Percentiles rank a stretch among this genome's conserved stretches.
Conservation (phyloP, 176 grass and related monocot species). For the Zoysia japonica region DNA sequence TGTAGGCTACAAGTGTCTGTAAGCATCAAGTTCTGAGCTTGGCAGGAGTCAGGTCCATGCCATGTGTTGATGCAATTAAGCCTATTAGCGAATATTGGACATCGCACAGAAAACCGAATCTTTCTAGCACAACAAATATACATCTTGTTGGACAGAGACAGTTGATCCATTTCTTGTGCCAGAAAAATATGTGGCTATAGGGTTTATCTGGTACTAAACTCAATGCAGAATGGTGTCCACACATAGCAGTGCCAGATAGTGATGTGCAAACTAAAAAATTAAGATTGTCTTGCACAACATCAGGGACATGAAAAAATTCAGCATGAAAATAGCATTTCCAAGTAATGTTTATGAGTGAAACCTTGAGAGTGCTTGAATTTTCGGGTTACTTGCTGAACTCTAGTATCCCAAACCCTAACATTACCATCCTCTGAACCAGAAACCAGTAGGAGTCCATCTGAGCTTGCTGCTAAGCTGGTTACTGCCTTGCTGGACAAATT, state of each 20-base stretch:
- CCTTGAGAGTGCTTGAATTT: slow-evolving; percentile 82
- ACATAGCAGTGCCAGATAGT: neutral
- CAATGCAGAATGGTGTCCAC: slow-evolving; percentile 16
- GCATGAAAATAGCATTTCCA: slow-evolving; percentile 1
- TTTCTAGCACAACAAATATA: neutral
- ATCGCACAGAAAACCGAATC: neutral
- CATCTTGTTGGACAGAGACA: neutral
- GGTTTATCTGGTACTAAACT: neutral
- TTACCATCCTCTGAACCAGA: slow-evolving; percentile 72
- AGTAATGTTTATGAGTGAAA: slow-evolving; percentile 10
- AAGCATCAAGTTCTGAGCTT: neutral
- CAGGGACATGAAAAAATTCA: neutral
- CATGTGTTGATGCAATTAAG: neutral
- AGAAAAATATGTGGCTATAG: neutral
- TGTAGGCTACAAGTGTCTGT: neutral
- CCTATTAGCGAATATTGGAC: slow-evolving; percentile 11
- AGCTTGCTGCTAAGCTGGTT: slow-evolving; percentile 60
- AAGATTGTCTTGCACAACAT: neutral
- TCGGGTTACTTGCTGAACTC: slow-evolving; percentile 54
- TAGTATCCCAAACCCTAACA: slow-evolving; percentile 67
- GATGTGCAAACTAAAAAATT: neutral
- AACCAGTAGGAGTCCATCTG: slow-evolving; percentile 57
- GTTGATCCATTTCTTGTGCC: neutral
- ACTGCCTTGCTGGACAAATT: slow-evolving; percentile 56
- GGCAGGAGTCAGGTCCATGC: neutral